Conservation (phyloP, 139 green algal species). For the Chlorella sp. region DNA sequence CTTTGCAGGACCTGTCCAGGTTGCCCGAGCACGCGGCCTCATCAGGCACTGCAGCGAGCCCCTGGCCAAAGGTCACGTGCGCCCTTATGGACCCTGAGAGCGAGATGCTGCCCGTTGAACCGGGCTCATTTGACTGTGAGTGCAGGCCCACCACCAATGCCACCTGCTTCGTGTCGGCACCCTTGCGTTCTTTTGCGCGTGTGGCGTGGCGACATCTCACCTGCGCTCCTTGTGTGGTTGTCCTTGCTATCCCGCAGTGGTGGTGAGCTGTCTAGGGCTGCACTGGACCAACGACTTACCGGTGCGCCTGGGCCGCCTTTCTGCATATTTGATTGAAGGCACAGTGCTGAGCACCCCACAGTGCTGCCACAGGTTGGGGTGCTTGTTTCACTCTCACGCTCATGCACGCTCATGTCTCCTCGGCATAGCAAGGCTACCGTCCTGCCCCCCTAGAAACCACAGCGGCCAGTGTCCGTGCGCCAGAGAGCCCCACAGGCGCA, state of each 20-base stretch:
- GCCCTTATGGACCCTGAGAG: not conserved
- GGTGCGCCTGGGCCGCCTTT: too few relatives aligned
- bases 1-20: too few relatives aligned
- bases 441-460: too few relatives aligned
- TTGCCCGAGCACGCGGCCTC: not conserved
- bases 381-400: too few relatives aligned
- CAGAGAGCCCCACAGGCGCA: too few relatives aligned
- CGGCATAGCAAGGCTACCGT: too few relatives aligned
- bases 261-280: not conserved
- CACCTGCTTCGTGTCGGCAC: not conserved
- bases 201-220: not conserved
- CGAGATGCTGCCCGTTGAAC: not conserved
- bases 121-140: not conserved
- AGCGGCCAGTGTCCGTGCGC: too few relatives aligned
- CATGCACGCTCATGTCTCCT: too few relatives aligned
- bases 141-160: not conserved
- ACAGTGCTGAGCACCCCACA: too few relatives aligned
- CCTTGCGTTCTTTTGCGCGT: not conserved
- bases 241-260: not conserved
- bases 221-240: not conserved
- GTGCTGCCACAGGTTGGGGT: too few relatives aligned
- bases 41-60: not conserved
- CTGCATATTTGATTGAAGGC: too few relatives aligned
- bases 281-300: not conserved
- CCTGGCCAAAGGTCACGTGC: not conserved